Conservation (phyloP, 208 protist species). For the Acanthamoeba sp. region DNA sequence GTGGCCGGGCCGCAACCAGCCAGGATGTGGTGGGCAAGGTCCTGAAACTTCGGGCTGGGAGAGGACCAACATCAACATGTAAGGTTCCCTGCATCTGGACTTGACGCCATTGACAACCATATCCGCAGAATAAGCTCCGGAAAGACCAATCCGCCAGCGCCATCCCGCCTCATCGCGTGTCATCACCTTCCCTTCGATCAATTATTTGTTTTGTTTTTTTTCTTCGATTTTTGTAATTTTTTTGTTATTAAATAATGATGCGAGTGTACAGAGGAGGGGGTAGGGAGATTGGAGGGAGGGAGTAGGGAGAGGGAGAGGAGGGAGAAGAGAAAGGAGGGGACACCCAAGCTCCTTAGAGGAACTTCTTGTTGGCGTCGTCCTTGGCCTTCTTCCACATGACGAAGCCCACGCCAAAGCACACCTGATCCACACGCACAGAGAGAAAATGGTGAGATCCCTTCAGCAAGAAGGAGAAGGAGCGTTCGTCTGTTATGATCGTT, state of each 20-base stretch:
- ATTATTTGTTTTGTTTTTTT: background rate
- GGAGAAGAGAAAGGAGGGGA: background rate
- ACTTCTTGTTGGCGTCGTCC: conserved; percentile 75
- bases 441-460: background rate
- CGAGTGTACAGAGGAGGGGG: too few relatives aligned
- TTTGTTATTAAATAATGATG: background rate
- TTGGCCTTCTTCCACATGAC: conserved; percentile 21
- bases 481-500: too few relatives aligned
- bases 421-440: background rate
- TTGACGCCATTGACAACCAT: too few relatives aligned
- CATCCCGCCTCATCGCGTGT: background rate
- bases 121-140: too few relatives aligned
- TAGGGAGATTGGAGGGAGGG: background rate
- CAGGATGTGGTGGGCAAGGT: background rate
- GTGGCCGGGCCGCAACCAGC: background rate
- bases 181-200: background rate
- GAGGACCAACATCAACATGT: background rate
- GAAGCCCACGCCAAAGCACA: conserved; percentile 52
- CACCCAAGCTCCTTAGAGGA: background rate
- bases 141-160: too few relatives aligned
- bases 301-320: background rate
- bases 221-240: background rate
- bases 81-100: too few relatives aligned
- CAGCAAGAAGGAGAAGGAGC: background rate
- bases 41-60: background rate